phyloP scores from a whole-genome alignment of 2,329 filamentous ascomycete genomes.

The Paraconiothyrium brasiliense region DNA sequence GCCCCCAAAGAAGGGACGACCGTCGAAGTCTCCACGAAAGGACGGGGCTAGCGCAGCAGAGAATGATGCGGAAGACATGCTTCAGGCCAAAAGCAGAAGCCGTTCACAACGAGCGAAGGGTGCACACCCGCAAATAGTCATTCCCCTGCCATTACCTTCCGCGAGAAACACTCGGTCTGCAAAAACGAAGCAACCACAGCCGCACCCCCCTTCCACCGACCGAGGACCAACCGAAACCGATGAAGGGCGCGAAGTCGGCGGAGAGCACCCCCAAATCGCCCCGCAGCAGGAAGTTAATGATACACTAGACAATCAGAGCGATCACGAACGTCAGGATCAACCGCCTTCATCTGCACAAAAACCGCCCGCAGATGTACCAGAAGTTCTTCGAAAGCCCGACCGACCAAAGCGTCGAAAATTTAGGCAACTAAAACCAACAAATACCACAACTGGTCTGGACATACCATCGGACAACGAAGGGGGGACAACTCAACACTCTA shows the following conservation, averaged over 20 bases:
- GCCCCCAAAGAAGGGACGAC: neutral
- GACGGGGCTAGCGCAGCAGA: neutral
- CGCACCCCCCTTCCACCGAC: neutral
- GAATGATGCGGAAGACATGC: neutral
- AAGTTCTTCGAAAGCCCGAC: neutral
- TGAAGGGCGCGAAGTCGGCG: neutral
- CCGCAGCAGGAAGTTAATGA: neutral
- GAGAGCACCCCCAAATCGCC: neutral
- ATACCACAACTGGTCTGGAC: neutral
- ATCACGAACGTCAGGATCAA: neutral
- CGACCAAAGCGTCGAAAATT: neutral
- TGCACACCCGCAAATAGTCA: neutral
- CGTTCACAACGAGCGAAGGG: neutral
- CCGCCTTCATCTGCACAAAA: conserved; percentile 8
- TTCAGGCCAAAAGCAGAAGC: neutral
- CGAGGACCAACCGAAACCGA: no score
- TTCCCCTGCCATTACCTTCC: neutral
- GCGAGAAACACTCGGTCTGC: neutral
- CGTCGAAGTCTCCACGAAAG: neutral
- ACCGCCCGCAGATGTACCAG: neutral
- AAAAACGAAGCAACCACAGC: neutral
- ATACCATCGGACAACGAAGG: neutral
- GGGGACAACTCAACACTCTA: no score
- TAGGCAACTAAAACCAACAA: neutral
- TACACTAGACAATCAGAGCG: neutral